phyloP scores from a whole-genome alignment of 2,329 filamentous ascomycete species.

The Zymoseptoria tritici region DNA sequence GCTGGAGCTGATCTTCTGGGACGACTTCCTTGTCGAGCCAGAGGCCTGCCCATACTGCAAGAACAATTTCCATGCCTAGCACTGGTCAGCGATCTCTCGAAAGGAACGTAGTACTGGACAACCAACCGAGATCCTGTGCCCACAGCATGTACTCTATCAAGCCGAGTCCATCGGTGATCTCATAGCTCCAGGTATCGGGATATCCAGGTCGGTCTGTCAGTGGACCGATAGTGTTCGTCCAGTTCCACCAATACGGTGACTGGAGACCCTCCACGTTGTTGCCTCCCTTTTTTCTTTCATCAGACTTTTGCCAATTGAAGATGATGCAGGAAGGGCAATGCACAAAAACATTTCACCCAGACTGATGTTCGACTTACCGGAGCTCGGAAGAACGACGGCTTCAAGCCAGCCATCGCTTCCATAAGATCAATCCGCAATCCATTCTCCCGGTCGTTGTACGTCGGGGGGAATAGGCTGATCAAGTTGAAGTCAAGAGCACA shows the following conservation, averaged over 20 bases:
- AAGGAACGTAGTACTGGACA: neutral
- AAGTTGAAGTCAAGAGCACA: conserved; percentile 44
- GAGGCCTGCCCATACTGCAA: conserved; percentile 53
- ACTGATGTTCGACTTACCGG: conserved; percentile 28
- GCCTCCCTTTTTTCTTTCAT: conserved; percentile 39
- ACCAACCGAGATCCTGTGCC: conserved; percentile 42
- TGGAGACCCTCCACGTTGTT: conserved; percentile 44
- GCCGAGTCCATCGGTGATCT: conserved; percentile 56
- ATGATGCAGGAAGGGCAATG: too few relatives aligned
- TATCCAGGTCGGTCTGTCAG: conserved; percentile 48
- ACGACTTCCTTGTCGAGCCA: conserved; percentile 46
- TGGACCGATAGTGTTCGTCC: conserved; percentile 48
- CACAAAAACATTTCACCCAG: too few relatives aligned
- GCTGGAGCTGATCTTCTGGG: conserved; percentile 40
- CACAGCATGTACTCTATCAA: conserved; percentile 56
- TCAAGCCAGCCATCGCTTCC: conserved; percentile 29
- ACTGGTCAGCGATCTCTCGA: neutral
- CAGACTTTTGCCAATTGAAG: too few relatives aligned
- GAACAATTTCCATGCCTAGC: conserved; percentile 43
- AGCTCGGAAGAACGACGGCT: conserved; percentile 49
- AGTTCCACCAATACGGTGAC: conserved; percentile 36
- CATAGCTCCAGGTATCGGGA: conserved; percentile 50
- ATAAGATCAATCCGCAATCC: conserved; percentile 45
- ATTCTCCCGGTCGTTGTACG: conserved; percentile 47
- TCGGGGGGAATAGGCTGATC: conserved; percentile 48